Evolutionary conservation across 352 stramenopile species (phyloP), one percentile per base, ranked within the genome.

Genomic region (Globisporangium heterothallicum): DNA sequence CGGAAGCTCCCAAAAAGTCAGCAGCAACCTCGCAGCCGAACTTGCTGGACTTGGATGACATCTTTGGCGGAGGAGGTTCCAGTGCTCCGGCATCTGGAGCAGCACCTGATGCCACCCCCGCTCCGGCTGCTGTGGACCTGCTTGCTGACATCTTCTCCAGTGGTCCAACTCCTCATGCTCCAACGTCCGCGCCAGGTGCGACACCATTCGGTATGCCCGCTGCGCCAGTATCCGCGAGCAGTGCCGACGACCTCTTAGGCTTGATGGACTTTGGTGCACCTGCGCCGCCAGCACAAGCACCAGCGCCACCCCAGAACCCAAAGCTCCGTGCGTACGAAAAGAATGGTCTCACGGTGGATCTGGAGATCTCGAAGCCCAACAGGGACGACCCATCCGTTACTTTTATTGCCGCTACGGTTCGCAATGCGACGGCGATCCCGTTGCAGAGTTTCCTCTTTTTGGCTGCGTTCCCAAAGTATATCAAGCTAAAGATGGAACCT

Each of bases 401-500:
- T 35, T 84, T 86, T 46, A 87, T 99, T 32, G 71, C 92, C 21
- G 96, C 90, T 13, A 97, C 83, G 35, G 97, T 97, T 61, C 85
- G 74, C 35, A 99, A 99, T 74, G 73, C 77, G 14, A 97, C 79
- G 18, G 59, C 77, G 36, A 70, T 75, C 45, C 69, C 88, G 18
- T 68, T 99, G 24, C 82, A 96, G 41, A 92, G 94, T 29, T 92
- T 99, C 56, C 83, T 96, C 52, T 91, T 99, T 35, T 62, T 95
- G 44, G 84, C 91, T 30, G 96, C 96, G 26, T 98, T 99, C 61
- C 96, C 97, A 21, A 99, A 94, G 76, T 99, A 98, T 62, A 92
- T 98, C 52, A 97, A 96, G 48, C 89, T 98, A 68, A 96, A 98
- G 76, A 98, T 99, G 94, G 92, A 98, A 58, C 94, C 96, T n/a